Evolutionary conservation across 768 basidiomycete species (phyloP).

Genomic region (Boletus sp.): DNA sequence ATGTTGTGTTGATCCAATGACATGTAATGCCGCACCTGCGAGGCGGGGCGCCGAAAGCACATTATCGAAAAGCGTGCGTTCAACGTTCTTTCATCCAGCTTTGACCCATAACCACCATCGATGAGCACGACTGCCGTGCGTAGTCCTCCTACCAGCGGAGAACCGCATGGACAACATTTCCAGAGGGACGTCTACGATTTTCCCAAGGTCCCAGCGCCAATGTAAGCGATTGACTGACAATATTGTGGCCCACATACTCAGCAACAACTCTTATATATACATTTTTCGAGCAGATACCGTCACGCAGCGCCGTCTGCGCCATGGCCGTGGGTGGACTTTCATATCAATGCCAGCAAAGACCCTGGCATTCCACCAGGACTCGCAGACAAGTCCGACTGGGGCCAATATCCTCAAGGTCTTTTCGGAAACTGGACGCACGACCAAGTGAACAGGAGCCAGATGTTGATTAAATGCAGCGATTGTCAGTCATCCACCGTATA

Average conservation of each 20-base stretch:
- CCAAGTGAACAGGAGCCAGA: constrained; percentile 38
- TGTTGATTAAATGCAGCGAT: constrained; percentile 24
- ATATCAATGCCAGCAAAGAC: constrained; percentile 10
- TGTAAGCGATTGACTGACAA: constrained; percentile 11
- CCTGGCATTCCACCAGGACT: not conserved
- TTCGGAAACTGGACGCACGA: constrained; percentile 53
- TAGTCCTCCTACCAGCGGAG: not conserved
- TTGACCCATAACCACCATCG: not conserved
- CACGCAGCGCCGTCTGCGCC: constrained; percentile 38
- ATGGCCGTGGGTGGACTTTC: constrained; percentile 39
- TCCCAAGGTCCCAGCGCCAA: constrained; percentile 19
- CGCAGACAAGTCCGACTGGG: constrained; percentile 22
- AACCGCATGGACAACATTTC: not conserved
- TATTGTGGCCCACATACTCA: not conserved
- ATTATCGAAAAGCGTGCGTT: not conserved
- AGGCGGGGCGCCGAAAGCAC: not conserved
- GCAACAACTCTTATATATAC: not conserved
- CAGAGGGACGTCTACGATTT: not conserved
- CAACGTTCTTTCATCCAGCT: not conserved
- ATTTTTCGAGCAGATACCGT: constrained; percentile 21
- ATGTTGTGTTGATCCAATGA: not conserved
- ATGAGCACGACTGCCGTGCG: constrained; percentile 6
- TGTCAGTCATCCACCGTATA: constrained; percentile 17
- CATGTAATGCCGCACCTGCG: not conserved
- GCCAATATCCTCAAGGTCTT: constrained; percentile 45